These are phyloP conservation scores for Moesziomyces sp. DNA, from an alignment of 1,284 basidiomycete species.

Conservation along the genomic window DNA sequence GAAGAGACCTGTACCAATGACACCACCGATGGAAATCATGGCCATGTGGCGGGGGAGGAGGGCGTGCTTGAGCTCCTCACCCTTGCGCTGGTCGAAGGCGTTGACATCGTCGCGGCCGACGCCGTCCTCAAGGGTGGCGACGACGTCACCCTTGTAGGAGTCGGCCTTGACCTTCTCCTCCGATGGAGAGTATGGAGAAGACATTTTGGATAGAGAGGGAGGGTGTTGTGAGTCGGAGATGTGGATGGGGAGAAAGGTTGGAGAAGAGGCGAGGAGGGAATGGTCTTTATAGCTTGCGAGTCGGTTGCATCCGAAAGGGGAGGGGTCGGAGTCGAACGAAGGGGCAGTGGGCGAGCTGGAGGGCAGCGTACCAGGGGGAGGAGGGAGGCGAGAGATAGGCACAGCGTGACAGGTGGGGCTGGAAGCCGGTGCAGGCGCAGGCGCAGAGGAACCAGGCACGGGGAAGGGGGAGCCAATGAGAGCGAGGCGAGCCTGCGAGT, in stretches of 20 bases:
- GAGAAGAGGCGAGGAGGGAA: neutral
- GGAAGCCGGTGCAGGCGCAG: constrained; percentile 9
- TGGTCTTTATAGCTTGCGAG: constrained; percentile 24
- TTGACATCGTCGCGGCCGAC: constrained; percentile 21
- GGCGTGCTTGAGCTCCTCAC: constrained; percentile 53
- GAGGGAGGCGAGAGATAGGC: neutral
- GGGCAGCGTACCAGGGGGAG: too few species aligned
- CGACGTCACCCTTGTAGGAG: constrained; percentile 26
- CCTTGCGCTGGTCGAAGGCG: constrained; percentile 48
- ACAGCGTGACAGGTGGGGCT: neutral
- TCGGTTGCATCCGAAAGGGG: too few species aligned
- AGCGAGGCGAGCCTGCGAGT: neutral
- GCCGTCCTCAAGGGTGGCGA: constrained; percentile 47
- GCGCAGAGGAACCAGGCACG: constrained; percentile 3
- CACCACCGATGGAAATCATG: constrained; percentile 52
- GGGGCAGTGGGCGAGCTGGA: too few species aligned
- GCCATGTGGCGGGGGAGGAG: constrained; percentile 54
- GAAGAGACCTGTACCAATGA: constrained; percentile 71
- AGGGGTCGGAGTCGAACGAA: too few species aligned
- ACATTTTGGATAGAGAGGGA: constrained; percentile 15
- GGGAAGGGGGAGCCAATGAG: constrained; percentile 35
- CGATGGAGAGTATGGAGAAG: constrained; percentile 20
- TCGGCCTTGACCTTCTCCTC: constrained; percentile 42
- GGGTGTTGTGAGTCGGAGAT: neutral
- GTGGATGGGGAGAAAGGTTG: constrained; percentile 1